Conservation (phyloP, 257 asterid species). For the Primulina eburnea region DNA sequence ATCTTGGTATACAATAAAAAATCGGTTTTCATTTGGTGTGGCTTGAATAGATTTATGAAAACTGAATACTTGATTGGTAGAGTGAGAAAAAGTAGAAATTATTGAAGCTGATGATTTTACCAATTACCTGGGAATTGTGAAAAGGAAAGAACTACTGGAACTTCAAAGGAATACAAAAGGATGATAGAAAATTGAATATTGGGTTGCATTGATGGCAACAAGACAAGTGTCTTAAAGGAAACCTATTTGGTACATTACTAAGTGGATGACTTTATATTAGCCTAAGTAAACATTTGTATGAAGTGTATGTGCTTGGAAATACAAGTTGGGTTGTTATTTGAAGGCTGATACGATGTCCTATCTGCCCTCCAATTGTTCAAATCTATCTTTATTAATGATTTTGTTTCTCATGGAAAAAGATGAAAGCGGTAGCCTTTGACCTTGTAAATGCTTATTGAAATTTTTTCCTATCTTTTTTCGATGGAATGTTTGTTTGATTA, state of each 20-base stretch:
- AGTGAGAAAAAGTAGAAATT: background rate
- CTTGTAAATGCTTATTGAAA: background rate
- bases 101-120: background rate
- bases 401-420: background rate
- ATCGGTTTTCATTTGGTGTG: background rate
- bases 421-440: background rate
- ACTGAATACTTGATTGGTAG: background rate
- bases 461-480: conserved; percentile 3
- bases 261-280: background rate
- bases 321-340: background rate
- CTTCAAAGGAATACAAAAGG: background rate
- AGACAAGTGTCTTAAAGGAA: background rate
- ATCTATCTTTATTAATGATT: background rate
- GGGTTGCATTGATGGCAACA: background rate
- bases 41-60: background rate
- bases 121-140: background rate
- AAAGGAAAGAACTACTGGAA: background rate
- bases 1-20: no score
- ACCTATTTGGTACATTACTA: background rate
- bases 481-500: conserved; percentile 7
- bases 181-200: background rate
- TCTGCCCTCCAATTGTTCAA: background rate
- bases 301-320: background rate
- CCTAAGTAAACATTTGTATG: background rate
- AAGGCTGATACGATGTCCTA: background rate